Evolutionary conservation across 371 early-diverging fungal species (phyloP), one percentile per base, ranked within the genome.

Genomic region (Dichotomocladium elegans): DNA sequence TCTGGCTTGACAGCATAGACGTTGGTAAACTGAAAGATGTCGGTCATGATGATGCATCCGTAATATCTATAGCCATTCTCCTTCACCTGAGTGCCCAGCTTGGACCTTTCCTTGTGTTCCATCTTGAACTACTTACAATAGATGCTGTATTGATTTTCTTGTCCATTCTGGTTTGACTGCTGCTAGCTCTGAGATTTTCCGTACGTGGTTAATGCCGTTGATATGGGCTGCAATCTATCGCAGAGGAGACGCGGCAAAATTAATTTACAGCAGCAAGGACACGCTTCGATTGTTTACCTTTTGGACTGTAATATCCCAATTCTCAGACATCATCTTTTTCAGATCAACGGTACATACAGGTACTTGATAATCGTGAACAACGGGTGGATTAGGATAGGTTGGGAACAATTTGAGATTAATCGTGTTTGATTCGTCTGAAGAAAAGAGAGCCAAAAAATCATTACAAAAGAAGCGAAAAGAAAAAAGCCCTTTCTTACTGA

Each of bases 11-110:
- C 79, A 4, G 87, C 83, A 58, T 93, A 93, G 0, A 90, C 75
- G 57, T 93, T 93, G 26, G 87, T 84, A 67, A 88, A 93, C 76
- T 92, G 91, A 66, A 92, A 92, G n/a, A 92, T 83, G 53, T 94
- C 93, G 14, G 88, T 84, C 69, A 92, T 68, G 41, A 85, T 84
- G 26, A 92, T 82, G 53, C 90, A 88, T 0, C 90, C 92, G 61
- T 90, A 92, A 56, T 90, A 90, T 30, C 89, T 90, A 28, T 31
- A 46, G 41, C 24, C 53, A 29, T 15, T n/a, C 34, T 12, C 35
- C 27, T 43, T 22, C 2, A 30, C 37, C 12, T 21, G 5, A 27
- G 31, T 17, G 19, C 14, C 30, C 35, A 11, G 17, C 5, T 34
- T 25, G 31, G 9, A 14, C 42, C 10, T n/a, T 10, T 21, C 8